These are phyloP conservation scores for Amaranthus palmeri DNA, from an alignment of 148 eudicot genomes.

Conservation along the genomic window DNA sequence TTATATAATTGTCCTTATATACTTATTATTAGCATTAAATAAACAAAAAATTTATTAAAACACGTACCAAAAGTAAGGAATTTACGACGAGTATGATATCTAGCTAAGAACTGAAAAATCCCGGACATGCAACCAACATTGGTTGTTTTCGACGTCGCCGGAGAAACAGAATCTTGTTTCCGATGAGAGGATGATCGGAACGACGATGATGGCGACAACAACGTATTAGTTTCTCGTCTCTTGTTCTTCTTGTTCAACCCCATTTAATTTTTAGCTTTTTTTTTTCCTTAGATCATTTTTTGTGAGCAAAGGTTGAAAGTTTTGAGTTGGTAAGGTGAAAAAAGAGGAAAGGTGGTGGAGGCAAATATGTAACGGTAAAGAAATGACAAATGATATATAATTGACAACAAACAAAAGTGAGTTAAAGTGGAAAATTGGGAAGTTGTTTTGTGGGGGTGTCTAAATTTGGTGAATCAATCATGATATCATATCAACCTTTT, in stretches of 20 bases:
- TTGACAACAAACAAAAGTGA: background rate
- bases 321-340: background rate
- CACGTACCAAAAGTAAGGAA: conserved; percentile 60
- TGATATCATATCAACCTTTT: conserved; percentile 13
- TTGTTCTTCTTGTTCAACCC: conserved; percentile 16
- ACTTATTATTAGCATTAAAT: no score
- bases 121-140: conserved; percentile 73
- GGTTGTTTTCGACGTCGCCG: conserved; percentile 26
- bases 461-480: background rate
- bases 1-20: background rate
- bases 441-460: background rate
- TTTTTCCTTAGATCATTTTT: background rate
- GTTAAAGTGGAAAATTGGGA: background rate
- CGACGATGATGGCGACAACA: conserved; percentile 21
- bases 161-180: conserved; percentile 23
- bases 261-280: background rate
- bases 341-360: conserved; percentile 1
- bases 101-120: conserved; percentile 56
- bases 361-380: conserved; percentile 24
- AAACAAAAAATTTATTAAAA: background rate
- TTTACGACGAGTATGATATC: conserved; percentile 51
- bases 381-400: background rate
- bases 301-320: background rate
- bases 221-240: conserved; percentile 8
- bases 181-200: conserved; percentile 31